phyloP scores from a whole-genome alignment of 139 green algal species.

The Auxenochlorella pyrenoidosa region DNA sequence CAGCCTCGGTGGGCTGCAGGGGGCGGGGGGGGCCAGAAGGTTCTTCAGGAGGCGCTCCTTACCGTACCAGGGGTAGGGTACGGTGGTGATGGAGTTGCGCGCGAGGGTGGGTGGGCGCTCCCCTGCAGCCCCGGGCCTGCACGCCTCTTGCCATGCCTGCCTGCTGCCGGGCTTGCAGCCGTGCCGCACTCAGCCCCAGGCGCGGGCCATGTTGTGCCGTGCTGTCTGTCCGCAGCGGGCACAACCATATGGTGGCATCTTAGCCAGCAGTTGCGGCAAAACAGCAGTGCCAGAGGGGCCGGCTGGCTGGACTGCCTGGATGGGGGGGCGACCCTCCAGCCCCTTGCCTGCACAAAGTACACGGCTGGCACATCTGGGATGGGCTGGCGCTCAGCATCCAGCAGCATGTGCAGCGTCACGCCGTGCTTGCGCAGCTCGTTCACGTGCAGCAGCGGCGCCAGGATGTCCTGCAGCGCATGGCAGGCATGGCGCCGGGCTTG shows the following conservation, averaged over 20 bases:
- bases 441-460: constrained; percentile 93
- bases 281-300: too few relatives aligned
- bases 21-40: neutral
- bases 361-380: constrained; percentile 97
- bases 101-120: too few relatives aligned
- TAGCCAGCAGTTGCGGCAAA: too few relatives aligned
- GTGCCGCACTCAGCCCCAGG: too few relatives aligned
- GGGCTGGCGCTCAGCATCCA: constrained; percentile 89
- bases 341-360: constrained; percentile 85
- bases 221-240: neutral
- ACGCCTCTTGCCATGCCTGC: neutral
- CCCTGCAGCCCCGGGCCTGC: too few relatives aligned
- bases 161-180: neutral
- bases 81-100: too few relatives aligned
- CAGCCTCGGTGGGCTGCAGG: constrained; percentile 59
- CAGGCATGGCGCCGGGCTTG: neutral
- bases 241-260: too few relatives aligned
- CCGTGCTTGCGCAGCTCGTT: constrained; percentile 91
- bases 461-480: constrained; percentile 70
- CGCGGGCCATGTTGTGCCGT: neutral
- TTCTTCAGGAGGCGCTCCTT: too few relatives aligned
- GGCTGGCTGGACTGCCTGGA: too few relatives aligned
- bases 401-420: constrained; percentile 94
- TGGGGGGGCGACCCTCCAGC: too few relatives aligned
- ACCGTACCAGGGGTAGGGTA: too few relatives aligned